Base-by-base conservation (phyloP, 768 basidiomycete species). In the Suillus plorans region DNA sequence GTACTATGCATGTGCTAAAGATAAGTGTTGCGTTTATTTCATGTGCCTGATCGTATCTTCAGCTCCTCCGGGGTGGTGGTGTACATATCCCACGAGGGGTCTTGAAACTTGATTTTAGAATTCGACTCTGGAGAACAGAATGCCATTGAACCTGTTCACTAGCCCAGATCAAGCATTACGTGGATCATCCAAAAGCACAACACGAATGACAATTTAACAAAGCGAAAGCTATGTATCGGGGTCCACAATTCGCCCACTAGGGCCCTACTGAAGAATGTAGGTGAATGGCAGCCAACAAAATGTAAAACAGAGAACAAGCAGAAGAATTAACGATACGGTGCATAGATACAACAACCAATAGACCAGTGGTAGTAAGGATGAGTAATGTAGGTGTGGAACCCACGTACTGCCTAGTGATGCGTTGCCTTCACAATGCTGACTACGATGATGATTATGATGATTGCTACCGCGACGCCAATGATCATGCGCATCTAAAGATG, bases 381-480 rank as follows among this genome's bases (percentile, higher is more conserved):
- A 61, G 49, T 45, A 60, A 39, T 47, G 28, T n/a, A 52, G 37
- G 25, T 56, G 44, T 37, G 59, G 52, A 62, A 45, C 22, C 52
- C 55, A 60, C 56, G 49, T 53, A 31, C 62, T 44, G 60, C 63
- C 73, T 80, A 81, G 58, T 86, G 78, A 64, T 86, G 76, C 69
- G 89, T 91, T 74, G 94, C 87, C 81, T 94, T 95, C 74, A 97
- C 92, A 72, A 98, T 89, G 37, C 92, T 93, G 61, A 98, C 94
- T 70, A 99, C 90, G 74, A 99, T 97, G 81, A 99, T 95, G 77
- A 96, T 83, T 69, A 98, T 85, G 75, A 99, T 92, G 63, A 99
- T 86, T 58, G 85, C 85, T 71, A 99, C 90, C 62, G 92, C 94
- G 55, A 91, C 83, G 64, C 90, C 93, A 71, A 99, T 97, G 78